phyloP scores from a whole-genome alignment of 2,329 filamentous ascomycete genomes.

The Aspergillus caelatus region DNA sequence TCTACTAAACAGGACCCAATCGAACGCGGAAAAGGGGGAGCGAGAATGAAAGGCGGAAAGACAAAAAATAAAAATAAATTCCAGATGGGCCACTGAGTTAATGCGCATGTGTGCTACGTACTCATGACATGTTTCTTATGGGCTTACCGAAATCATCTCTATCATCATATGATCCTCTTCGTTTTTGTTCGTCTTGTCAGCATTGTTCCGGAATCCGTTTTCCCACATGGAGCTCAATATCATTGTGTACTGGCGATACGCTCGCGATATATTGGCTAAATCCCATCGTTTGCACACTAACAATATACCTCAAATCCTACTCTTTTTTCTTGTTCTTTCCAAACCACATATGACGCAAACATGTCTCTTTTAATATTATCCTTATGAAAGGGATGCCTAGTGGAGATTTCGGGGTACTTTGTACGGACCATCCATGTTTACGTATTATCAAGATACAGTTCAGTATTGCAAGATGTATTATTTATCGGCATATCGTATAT shows the following conservation, averaged over 20 bases:
- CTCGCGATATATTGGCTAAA: constrained; percentile 1
- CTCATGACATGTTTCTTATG: constrained; percentile 2
- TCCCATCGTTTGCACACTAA: not conserved
- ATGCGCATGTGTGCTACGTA: not conserved
- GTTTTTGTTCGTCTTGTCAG: not conserved
- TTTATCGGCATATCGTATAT: not conserved
- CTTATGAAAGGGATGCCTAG: not conserved
- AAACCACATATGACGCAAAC: not conserved
- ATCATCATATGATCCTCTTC: not conserved
- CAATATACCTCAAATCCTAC: not conserved
- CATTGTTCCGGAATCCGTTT: not conserved
- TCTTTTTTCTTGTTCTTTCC: not conserved
- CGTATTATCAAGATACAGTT: not conserved
- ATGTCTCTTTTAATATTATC: not conserved
- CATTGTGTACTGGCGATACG: constrained; percentile 1
- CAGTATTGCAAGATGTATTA: not conserved
- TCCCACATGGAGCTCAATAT: not conserved
- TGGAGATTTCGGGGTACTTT: not conserved
- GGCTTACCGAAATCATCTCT: not conserved
- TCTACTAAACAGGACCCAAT: constrained; percentile 66
- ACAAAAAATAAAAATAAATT: not conserved
- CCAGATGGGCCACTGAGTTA: not conserved
- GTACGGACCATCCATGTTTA: not conserved
- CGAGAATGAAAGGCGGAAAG: constrained; percentile 3
- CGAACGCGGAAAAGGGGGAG: not conserved